Base-by-base conservation (phyloP, 768 basidiomycete species). In the Lentinus brumalis region DNA sequence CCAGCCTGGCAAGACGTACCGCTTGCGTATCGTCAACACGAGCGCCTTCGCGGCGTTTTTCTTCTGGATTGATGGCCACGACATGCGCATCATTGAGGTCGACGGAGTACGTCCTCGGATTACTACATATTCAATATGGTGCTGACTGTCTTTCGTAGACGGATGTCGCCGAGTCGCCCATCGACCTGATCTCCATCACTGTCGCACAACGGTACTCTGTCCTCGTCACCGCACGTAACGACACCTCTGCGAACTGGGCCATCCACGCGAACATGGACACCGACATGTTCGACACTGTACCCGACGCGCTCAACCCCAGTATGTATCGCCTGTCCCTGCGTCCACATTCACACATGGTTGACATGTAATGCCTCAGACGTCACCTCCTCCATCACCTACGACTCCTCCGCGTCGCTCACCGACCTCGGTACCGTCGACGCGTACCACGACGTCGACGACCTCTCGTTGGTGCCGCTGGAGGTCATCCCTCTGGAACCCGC, bases 141-240 rank as follows among this genome's bases (percentile, higher is more conserved):
- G n/a, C 41, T 47, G 14, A 26, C 31, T 5, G 32, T 31, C 21
- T 16, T 53, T 53, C 61, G 8, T 61, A 91, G 86, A 90, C 85
- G 0, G 96, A 98, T 76, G 81, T 87, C 2, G 81, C 91, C 69
- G 86, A 88, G 62, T 89, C 77, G 42, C 81, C 87, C 0, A 87
- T 87, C 63, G 89, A 92, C 70, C 73, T 89, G 40, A 68, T 98
- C 52, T 81, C 85, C 45, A 59, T 98, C 58, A 81, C 92, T 14
- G 94, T 90, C 32, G 95, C 95, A 0, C 96, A 98, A 73, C 86
- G 96, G 18, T 97, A 96, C 74, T 96, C 95, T 0, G 79, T 99
- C 42, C 86, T 98, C 35, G 92, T 99, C 54, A 89, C 88, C 11
- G 96, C 96, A 10, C 85, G 89, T 50, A 96, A 96, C 74, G 91